Conservation (phyloP, 352 stramenopile genomes). For the Phytophthora pseudosyringae region DNA sequence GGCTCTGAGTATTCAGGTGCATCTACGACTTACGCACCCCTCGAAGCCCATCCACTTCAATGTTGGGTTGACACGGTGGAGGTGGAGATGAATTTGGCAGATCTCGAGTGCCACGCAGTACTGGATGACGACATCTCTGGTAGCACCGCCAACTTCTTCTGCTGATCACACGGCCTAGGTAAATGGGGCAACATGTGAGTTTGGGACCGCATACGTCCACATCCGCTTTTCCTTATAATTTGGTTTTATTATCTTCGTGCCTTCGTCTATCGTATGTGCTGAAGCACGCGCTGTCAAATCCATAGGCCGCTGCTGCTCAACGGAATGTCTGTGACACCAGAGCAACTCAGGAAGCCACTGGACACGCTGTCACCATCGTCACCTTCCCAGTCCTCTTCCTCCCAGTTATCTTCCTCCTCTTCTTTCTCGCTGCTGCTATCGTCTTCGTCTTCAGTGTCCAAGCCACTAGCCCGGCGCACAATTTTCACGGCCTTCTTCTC, state of each 20-base stretch:
- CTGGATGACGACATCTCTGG: conserved; percentile 6
- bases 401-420: conserved; percentile 15
- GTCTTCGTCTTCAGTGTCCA: conserved; percentile 24
- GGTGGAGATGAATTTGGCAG: neutral
- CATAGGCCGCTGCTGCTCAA: conserved; percentile 53
- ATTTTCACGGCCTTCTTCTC: conserved; percentile 55
- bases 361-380: conserved; percentile 44
- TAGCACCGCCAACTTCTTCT: conserved; percentile 24
- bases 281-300: conserved; percentile 29
- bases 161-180: conserved; percentile 12
- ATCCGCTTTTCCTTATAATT: neutral
- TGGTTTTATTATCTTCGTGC: conserved; percentile 3
- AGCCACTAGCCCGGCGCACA: conserved; percentile 36
- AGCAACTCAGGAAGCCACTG: conserved; percentile 73
- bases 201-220: neutral
- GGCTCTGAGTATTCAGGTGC: conserved; percentile 2
- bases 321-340: conserved; percentile 36
- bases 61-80: conserved; percentile 12
- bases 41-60: neutral
- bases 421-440: conserved; percentile 24
- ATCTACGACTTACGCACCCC: neutral
- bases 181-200: neutral
- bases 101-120: conserved; percentile 22
- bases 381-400: conserved; percentile 29
- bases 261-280: neutral